Evolutionary conservation across 2,329 filamentous ascomycete genomes (phyloP), one percentile per base, ranked within the genome.

Genomic region (Calycina marina): DNA sequence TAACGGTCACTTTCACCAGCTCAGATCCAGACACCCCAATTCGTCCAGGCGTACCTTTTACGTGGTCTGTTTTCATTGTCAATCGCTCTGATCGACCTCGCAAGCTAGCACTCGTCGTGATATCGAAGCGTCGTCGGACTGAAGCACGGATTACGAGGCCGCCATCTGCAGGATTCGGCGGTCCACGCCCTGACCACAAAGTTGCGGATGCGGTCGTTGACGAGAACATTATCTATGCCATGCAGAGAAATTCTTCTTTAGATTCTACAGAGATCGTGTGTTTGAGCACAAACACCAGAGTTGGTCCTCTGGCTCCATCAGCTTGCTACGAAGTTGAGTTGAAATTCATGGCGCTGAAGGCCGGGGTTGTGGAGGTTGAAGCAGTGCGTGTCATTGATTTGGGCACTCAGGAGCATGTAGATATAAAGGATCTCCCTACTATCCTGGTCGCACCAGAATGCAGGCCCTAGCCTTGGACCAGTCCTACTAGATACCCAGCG

Each of bases 291-390:
- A 80, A 86, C 52, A 69, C 77, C 14, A 64, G 78, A 18, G 68
- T 86, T 17, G 81, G 81, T 0, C 78, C 79, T 18, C 57, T 90
- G 22, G 69, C 73, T 15, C 72, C 81, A 0, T 72, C 71, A 2
- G 73, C 78, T 6, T 86, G 79, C 48, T 79, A 84, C 45, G 76
- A 77, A 22, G 73, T 72, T 1, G 77, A 82, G 51, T 53, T 88
- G 43, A 69, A 71, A 43, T 85, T 88, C 42, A 58, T 85, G 32
- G 74, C 80, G 4, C 57, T 85, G 32, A 56, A 55, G 32, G 62
- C 69, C 29, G 82, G 81, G 1, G 65, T 82, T 18, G 63, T 82
- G 17, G 65, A 67, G n/a, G 54, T 88, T 3, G 81, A 86, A 44
- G 74, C 75, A 2, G 62, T 88, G 13, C 62, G 79, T 30, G 69